Conservation (phyloP, 164 flowering plant species). For the Santalum album region DNA sequence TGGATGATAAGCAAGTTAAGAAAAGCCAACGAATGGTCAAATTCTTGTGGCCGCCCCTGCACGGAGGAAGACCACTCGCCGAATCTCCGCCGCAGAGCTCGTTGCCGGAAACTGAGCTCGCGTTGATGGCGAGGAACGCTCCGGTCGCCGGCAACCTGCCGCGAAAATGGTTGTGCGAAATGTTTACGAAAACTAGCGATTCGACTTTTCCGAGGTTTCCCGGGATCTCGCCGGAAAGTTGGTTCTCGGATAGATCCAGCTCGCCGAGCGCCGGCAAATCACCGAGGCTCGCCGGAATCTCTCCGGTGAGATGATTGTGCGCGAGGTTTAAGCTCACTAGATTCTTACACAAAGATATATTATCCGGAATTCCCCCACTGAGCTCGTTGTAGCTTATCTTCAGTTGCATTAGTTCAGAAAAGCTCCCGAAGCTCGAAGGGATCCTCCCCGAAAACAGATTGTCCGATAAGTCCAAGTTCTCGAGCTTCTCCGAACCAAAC, state of each 20-base stretch:
- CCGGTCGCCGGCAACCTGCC: constrained; percentile 63
- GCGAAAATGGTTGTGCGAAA: constrained; percentile 58
- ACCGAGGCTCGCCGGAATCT: constrained; percentile 35
- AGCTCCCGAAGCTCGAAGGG: constrained; percentile 42
- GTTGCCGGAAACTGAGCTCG: constrained; percentile 57
- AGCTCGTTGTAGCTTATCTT: constrained; percentile 44
- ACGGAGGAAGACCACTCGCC: constrained; percentile 47
- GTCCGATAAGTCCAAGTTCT: constrained; percentile 60
- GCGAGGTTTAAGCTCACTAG: constrained; percentile 32
- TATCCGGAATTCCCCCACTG: constrained; percentile 52
- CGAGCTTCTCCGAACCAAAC: constrained; percentile 41
- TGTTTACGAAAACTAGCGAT: constrained; percentile 58
- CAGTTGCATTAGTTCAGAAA: constrained; percentile 47
- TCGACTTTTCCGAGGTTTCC: constrained; percentile 38
- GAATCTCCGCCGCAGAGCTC: constrained; percentile 51
- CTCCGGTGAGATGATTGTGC: constrained; percentile 36
- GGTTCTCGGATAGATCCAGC: constrained; percentile 39
- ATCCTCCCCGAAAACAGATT: constrained; percentile 39
- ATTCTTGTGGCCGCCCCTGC: constrained; percentile 25
- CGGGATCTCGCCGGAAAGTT: constrained; percentile 49
- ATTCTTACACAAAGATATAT: constrained; percentile 41
- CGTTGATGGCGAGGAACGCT: constrained; percentile 59
- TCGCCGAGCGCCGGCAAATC: constrained; percentile 25
- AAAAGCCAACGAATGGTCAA: constrained; percentile 31
- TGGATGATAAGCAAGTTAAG: constrained; percentile 21